Base-by-base conservation (phyloP, 2,329 filamentous ascomycete species). In the Aureobasidium lini region DNA sequence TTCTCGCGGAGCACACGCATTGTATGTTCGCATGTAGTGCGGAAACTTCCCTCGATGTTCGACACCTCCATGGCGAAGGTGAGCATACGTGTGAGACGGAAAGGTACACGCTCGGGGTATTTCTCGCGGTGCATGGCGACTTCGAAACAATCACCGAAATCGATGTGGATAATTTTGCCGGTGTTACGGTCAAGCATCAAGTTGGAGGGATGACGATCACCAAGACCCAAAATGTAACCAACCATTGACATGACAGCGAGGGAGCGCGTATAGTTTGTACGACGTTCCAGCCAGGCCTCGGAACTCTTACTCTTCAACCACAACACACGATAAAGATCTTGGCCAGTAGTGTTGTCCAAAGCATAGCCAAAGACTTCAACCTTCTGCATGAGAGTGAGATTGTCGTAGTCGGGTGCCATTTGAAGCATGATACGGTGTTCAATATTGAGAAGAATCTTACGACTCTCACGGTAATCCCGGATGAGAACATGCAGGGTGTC, bases 201-300 rank as follows among this genome's bases (percentile, higher is more conserved):
- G 73, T 99, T 99, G 62, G 91, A 96, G 39, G 95, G 95, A 75
- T 99, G 94, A 49, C 95, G 87, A 76, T 99, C 94, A 58, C 94
- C 94, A 13, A 99, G 80, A 62, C 94, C 95, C 23, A 99, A 84
- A 64, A 99, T 97, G 73, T 99, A 99, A 64, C 94, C 94, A n/a
- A 97, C 94, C 91, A 99, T 99, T n/a, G 91, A 96, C 94, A 99
- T 99, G 68, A 99, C 94, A 66, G 90, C 94, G 1, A 99, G 81
- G 1, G 93, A 97, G 60, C 94, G 88, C 16, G 94, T 99, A 76
- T 99, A 99, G 71, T 96, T 99, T n/a, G 95, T 99, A 57, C 94
- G 88, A 44, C 94, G 84, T 73, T 97, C 94, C 36, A 99, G 85
- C 94, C 94, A 99, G 1, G 93, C 88, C 73, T 99, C 94, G 0